Evolutionary conservation across 768 basidiomycete species (phyloP).

Genomic region (Trametes cingulata): DNA sequence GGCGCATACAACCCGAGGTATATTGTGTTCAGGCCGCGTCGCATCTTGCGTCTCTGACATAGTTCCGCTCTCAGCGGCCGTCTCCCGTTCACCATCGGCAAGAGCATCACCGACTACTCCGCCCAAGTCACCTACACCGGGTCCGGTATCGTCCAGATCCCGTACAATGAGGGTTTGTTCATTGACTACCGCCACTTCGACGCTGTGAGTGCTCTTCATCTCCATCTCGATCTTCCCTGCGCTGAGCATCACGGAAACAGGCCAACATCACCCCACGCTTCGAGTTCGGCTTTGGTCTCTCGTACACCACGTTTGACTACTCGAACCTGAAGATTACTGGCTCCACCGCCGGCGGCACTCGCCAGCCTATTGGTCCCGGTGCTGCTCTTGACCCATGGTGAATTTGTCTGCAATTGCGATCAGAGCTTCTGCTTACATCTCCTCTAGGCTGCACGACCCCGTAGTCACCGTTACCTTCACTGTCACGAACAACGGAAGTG

Average conservation of each 20-base stretch:
- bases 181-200: slow-evolving; percentile 43
- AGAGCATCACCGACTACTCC: slow-evolving; percentile 51
- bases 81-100: slow-evolving; percentile 74
- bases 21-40: background rate
- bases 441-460: slow-evolving; percentile 31
- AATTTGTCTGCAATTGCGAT: slow-evolving; percentile 23
- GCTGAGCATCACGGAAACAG: slow-evolving; percentile 29
- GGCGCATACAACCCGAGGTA: slow-evolving; percentile 70
- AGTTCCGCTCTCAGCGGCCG: slow-evolving; percentile 42
- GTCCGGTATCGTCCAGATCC: slow-evolving; percentile 44
- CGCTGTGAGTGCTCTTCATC: slow-evolving; percentile 18
- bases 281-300: slow-evolving; percentile 87
- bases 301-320: slow-evolving; percentile 81
- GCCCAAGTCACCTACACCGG: slow-evolving; percentile 40
- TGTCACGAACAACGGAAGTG: slow-evolving; percentile 38
- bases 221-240: too few species aligned
- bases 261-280: slow-evolving; percentile 73
- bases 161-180: slow-evolving; percentile 58
- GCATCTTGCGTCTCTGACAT: background rate
- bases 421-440: background rate
- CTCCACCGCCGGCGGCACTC: slow-evolving; percentile 31
- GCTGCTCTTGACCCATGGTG: slow-evolving; percentile 24
- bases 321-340: slow-evolving; percentile 49
- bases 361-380: slow-evolving; percentile 15
- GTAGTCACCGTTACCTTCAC: slow-evolving; percentile 36